phyloP scores from a whole-genome alignment of 257 asterid species.

The Capsicum baccatum region DNA sequence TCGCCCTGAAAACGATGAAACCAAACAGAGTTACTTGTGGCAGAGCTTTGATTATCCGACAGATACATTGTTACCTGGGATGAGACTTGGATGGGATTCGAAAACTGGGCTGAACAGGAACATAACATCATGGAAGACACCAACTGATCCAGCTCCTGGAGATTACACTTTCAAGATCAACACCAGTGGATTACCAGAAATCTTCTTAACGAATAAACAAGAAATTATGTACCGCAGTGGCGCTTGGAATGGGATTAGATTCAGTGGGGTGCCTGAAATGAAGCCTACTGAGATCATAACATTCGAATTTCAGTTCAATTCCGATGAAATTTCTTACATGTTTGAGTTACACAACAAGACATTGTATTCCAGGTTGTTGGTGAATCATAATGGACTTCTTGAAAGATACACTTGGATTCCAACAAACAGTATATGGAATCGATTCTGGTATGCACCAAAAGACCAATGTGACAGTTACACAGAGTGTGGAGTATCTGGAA shows the following conservation, averaged over 20 bases:
- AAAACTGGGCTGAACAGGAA: conserved; percentile 58
- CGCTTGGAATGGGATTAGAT: conserved; percentile 85
- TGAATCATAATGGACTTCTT: conserved; percentile 42
- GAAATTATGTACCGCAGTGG: conserved; percentile 69
- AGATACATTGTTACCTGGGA: conserved; percentile 81
- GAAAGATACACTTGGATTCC: conserved; percentile 75
- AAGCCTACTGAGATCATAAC: conserved; percentile 47
- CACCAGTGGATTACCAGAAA: conserved; percentile 67
- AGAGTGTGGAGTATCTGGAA: conserved; percentile 75
- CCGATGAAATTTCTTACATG: conserved; percentile 51
- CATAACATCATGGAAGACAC: conserved; percentile 70
- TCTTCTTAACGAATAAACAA: conserved; percentile 37
- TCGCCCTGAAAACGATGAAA: conserved; percentile 45
- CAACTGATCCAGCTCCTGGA: conserved; percentile 73
- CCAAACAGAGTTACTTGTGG: conserved; percentile 52
- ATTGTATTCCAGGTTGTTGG: conserved; percentile 59
- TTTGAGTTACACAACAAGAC: conserved; percentile 50
- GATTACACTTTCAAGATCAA: conserved; percentile 68
- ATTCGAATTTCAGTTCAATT: conserved; percentile 47
- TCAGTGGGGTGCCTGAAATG: conserved; percentile 96
- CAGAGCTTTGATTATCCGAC: conserved; percentile 84
- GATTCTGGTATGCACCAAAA: conserved; percentile 79
- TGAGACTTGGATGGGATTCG: conserved; percentile 94
- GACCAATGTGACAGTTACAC: conserved; percentile 78
- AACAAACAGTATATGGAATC: conserved; percentile 53